Evolutionary conservation across 2,329 filamentous ascomycete species (phyloP), one percentile per base, ranked within the genome.

Genomic region (Rugonectria rugulosa): DNA sequence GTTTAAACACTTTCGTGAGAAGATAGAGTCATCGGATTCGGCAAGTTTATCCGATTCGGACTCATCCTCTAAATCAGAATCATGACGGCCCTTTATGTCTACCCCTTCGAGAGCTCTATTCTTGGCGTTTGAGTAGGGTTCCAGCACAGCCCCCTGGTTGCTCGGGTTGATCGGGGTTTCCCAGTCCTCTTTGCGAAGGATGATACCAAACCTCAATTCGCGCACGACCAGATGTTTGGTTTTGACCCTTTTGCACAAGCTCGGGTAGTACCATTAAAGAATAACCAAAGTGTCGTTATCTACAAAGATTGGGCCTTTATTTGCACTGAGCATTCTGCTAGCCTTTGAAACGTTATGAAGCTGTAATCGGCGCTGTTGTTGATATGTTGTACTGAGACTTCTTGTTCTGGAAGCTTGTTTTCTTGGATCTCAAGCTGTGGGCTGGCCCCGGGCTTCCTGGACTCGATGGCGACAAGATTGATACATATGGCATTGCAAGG

Each of bases 111-210:
- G 12, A 19, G 26, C 11, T 37, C 19, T 19, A 15, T 6, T 37
- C 34, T 37, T 12, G 19, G 20, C n/a, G 6, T 10, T 20, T 12
- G 32, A 15, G 24, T 36, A 10, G 11, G 4, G 31, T 31, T 40
- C 14, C 3, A 34, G 29, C 2, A 32, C 20, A 32, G n/a, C n/a
- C n/a, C n/a, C n/a, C n/a, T n/a, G n/a, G n/a, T n/a, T n/a, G n/a
- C n/a, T n/a, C n/a, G n/a, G n/a, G n/a, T n/a, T n/a, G n/a, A n/a
- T 47, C 0, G 55, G 52, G 2, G 7, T 29, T 12, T 59, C 52
- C 60, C 60, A 62, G 19, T 61, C 60, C 15, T 61, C 19, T 15
- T 52, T 56, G 6, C 57, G 49, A 6, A 62, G 44, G 12, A 57
- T 58, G 20, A 62, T 50, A 4, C 51, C 47, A 26, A 53, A 58